These are phyloP conservation scores for Kurtzmaniella fragi DNA, from an alignment of 805 yeast species.

Conservation along the genomic window DNA sequence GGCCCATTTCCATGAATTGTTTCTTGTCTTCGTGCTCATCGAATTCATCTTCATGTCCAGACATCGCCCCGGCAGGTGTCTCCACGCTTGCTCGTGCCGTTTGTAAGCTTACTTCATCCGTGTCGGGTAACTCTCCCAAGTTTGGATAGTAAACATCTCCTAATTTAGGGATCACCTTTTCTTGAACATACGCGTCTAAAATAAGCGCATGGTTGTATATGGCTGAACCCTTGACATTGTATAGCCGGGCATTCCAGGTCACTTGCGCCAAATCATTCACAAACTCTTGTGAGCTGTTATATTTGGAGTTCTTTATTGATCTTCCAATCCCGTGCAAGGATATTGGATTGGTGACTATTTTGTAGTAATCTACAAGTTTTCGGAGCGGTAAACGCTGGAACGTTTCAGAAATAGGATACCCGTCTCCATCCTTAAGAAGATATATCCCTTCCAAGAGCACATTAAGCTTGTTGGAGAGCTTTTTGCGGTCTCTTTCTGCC, in stretches of 20 bases:
- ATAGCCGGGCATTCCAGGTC: constrained; percentile 84
- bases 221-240: constrained; percentile 64
- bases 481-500: constrained; percentile 37
- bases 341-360: constrained; percentile 72
- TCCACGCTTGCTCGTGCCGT: background rate
- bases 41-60: constrained; percentile 20
- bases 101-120: constrained; percentile 7
- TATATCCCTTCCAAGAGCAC: constrained; percentile 35
- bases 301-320: constrained; percentile 48
- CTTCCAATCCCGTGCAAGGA: constrained; percentile 70
- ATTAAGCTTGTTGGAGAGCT: constrained; percentile 27
- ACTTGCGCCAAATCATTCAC: constrained; percentile 77
- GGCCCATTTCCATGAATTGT: constrained; percentile 1
- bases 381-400: constrained; percentile 72
- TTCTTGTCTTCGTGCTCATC: constrained; percentile 19
- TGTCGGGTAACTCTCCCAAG: constrained; percentile 67
- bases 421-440: constrained; percentile 36
- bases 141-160: constrained; percentile 49
- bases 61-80: background rate
- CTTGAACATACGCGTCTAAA: constrained; percentile 47
- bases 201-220: constrained; percentile 66
- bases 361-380: constrained; percentile 74
- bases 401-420: constrained; percentile 44
- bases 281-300: constrained; percentile 62
- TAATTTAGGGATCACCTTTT: constrained; percentile 46